Base-by-base conservation (phyloP, 768 basidiomycete species). In the Rubroboletus satanas region DNA sequence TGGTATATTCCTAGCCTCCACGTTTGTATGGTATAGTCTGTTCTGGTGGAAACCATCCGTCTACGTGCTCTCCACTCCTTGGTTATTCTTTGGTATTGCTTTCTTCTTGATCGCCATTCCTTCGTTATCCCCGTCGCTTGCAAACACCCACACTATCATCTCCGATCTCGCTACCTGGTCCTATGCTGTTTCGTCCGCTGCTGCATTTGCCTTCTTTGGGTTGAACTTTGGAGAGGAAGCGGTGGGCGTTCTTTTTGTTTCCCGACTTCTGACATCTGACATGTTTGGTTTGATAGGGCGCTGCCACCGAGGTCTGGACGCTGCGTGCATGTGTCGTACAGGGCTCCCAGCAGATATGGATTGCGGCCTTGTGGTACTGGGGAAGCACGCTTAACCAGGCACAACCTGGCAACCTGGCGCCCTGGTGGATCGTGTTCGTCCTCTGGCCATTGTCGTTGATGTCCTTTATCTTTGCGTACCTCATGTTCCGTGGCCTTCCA, bases 171-270 rank as follows among this genome's bases (percentile, higher is more conserved):
- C 94, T 11, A 93, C 91, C 1, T 96, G 93, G 93, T 83, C 77
- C 43, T 97, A 97, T 73, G 94, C 93, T 31, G 71, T 92, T 47
- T 93, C 88, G 18, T 96, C 94, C n/a, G 87, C 93, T 12, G 94
- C 91, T 31, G 87, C 91, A 11, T 97, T 96, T 79, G 74, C 84
- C 46, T 95, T 93, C 81, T 97, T 97, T 65, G 94, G 93, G 65
- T 79, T 95, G 58, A 97, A 97, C 72, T 97, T 97, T 69, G 94
- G 94, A 70, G 94, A 97, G 75, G 94, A 96, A 79, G 94, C 93
- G 17, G 89, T 88, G 71, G 0, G 65, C 47, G 79, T 75, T 38
- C 7, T n/a, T 21, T 11, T 33, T 33, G 45, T 15, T n/a, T 9
- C n/a, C n/a, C 31, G 26, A 18, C 4, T 17, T 23, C 7, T 26